phyloP scores from a whole-genome alignment of 768 basidiomycete genomes.

The Pisolithus sp. region DNA sequence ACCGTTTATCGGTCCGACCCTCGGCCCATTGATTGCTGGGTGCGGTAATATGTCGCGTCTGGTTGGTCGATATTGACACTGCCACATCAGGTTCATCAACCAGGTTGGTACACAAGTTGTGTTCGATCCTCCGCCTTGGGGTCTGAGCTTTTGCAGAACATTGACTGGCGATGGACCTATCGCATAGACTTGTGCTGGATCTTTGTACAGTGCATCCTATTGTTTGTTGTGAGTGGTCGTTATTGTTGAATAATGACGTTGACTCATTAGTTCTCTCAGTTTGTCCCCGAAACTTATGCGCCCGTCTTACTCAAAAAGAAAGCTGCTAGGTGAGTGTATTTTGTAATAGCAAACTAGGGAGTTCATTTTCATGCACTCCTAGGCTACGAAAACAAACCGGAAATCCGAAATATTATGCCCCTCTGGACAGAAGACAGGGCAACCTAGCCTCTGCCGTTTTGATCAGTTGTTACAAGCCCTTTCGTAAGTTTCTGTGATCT shows the following conservation, averaged over 20 bases:
- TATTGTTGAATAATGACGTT: background rate
- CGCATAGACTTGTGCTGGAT: slow-evolving; percentile 67
- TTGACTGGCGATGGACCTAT: slow-evolving; percentile 75
- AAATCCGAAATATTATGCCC: slow-evolving; percentile 48
- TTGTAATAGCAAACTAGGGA: background rate
- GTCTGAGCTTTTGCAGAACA: slow-evolving; percentile 32
- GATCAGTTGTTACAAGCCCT: slow-evolving; percentile 63
- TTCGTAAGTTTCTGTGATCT: slow-evolving; percentile 42
- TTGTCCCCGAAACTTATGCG: slow-evolving; percentile 68
- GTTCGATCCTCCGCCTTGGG: background rate
- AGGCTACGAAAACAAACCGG: slow-evolving; percentile 54
- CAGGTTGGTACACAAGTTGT: slow-evolving; percentile 34
- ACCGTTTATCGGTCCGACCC: slow-evolving; percentile 52
- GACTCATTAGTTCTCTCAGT: slow-evolving; percentile 25
- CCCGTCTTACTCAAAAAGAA: slow-evolving; percentile 58
- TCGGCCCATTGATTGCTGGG: slow-evolving; percentile 55
- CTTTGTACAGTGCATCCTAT: slow-evolving; percentile 42
- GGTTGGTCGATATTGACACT: background rate
- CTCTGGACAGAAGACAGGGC: slow-evolving; percentile 46
- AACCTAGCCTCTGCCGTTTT: slow-evolving; percentile 42
- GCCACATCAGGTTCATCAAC: slow-evolving; percentile 54
- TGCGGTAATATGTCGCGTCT: slow-evolving; percentile 24
- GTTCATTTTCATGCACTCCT: background rate
- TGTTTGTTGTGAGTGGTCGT: slow-evolving; percentile 40
- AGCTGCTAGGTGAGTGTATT: slow-evolving; percentile 40